Evolutionary conservation across 164 flowering plant genomes (phyloP), one percentile per base, ranked within the genome.

Genomic region (Magnolia changhungtana): DNA sequence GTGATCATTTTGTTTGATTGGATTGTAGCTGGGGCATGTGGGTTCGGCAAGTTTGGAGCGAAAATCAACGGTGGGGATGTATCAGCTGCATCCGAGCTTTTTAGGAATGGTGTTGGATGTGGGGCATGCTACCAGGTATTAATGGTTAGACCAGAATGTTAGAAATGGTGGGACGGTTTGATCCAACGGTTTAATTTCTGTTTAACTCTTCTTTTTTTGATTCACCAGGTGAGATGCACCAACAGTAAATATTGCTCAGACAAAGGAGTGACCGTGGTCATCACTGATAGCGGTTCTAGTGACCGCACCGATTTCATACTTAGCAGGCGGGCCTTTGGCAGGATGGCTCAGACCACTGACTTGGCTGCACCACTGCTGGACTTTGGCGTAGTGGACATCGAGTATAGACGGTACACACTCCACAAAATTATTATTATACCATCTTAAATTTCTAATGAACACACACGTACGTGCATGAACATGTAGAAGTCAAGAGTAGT

Each of bases 81-180:
- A 14, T 86, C 96, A 0, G 92, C 98, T 3, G 96, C 94, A 70
- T 91, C 95, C 23, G 85, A 84, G 18, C 96, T 93, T 63, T 95
- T 88, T 70, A 82, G 93, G 29, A 71, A 81, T 74, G 97, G 98
- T 49, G 82, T 89, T 52, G 98, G 98, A 27, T 93, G 97, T 72
- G 98, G 97, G 20, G 92, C 96, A 61, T 95, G 98, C 80, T 93
- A 91, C 81, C 97, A 95, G 91, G 98, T 87, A 52, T 52, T 52
- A 16, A 11, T 55, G 18, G 18, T 55, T 55, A 55, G 18, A 4
- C n/a, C 8, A 11, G 8, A 9, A 23, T 63, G 8, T 1, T 66
- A 8, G 13, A 11, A 55, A 55, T 55, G 13, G 18, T 11, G 13
- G 13, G 61, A 55, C 61, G 2, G 18, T 11, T 55, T 55, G 61